These are phyloP conservation scores for Alternaria longipes DNA, from an alignment of 2,329 filamentous ascomycete genomes.

Conservation along the genomic window DNA sequence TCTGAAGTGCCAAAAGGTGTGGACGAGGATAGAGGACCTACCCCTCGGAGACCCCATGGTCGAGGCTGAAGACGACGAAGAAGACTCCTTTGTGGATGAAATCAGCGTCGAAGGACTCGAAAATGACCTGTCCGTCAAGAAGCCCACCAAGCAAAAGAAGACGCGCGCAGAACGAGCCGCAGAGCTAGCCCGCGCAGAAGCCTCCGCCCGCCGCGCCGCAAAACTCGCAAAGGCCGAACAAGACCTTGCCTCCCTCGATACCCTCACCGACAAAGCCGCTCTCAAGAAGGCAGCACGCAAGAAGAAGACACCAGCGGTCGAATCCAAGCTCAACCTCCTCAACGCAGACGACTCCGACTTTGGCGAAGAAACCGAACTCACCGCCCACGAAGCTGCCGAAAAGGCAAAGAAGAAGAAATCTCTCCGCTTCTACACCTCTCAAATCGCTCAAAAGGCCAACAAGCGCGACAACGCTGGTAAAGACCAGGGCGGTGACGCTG, in stretches of 20 bases:
- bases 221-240: conserved; percentile 69
- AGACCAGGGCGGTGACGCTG: conserved; percentile 79
- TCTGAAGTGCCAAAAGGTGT: conserved; percentile 80
- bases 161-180: conserved; percentile 61
- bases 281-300: conserved; percentile 60
- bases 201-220: conserved; percentile 63
- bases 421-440: conserved; percentile 96
- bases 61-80: conserved; percentile 41
- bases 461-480: conserved; percentile 78
- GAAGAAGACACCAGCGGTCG: conserved; percentile 26
- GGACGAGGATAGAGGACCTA: conserved; percentile 77
- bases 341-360: conserved; percentile 83
- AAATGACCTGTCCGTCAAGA: conserved; percentile 41
- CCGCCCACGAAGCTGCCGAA: conserved; percentile 80
- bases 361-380: conserved; percentile 85
- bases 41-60: conserved; percentile 59
- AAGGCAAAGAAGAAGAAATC: conserved; percentile 92
- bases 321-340: conserved; percentile 46
- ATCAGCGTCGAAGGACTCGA: conserved; percentile 42
- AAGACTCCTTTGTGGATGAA: conserved; percentile 49
- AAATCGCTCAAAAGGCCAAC: conserved; percentile 94
- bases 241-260: conserved; percentile 75
- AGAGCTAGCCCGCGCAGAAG: conserved; percentile 63
- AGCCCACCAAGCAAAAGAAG: conserved; percentile 54
- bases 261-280: conserved; percentile 62